Conservation (phyloP, 108 stramenopile genomes). For the Aurantiochytrium sp. region DNA sequence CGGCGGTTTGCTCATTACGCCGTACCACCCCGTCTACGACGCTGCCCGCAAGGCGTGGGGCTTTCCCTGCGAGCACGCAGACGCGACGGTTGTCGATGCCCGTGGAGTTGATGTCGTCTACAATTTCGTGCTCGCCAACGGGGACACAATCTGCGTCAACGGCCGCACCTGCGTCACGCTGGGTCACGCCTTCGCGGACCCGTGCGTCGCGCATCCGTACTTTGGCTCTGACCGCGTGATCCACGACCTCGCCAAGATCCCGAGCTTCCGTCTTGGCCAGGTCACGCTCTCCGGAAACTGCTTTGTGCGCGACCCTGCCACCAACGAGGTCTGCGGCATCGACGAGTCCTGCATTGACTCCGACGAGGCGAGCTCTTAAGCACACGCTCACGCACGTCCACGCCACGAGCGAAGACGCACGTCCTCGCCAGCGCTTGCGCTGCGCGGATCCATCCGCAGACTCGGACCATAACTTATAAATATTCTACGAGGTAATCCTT, state of each 20-base stretch:
- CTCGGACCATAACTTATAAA: no score
- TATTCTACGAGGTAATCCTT: no score
- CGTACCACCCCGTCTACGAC: constrained; percentile 45
- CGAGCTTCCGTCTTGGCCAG: not conserved
- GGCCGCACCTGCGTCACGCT: constrained; percentile 32
- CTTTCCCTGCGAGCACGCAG: constrained; percentile 24
- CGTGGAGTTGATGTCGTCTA: not conserved
- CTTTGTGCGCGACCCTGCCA: not conserved
- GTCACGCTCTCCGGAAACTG: not conserved
- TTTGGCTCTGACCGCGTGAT: constrained; percentile 37
- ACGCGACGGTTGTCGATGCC: not conserved
- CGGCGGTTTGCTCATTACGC: constrained; percentile 41
- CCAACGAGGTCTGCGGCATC: not conserved
- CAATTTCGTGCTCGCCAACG: not conserved
- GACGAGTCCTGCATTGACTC: no score
- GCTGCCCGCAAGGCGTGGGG: constrained; percentile 1
- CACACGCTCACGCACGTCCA: no score
- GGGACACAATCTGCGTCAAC: constrained; percentile 22
- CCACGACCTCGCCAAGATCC: constrained; percentile 28
- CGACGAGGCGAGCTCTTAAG: no score
- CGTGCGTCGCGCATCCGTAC: constrained; percentile 41
- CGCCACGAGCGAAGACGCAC: no score
- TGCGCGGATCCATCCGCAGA: no score
- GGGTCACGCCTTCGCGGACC: constrained; percentile 35
- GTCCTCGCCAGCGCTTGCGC: no score